Evolutionary conservation across 257 asterid species (phyloP), one percentile per base, ranked within the genome.

Genomic region (Capsicum rhomboideum): DNA sequence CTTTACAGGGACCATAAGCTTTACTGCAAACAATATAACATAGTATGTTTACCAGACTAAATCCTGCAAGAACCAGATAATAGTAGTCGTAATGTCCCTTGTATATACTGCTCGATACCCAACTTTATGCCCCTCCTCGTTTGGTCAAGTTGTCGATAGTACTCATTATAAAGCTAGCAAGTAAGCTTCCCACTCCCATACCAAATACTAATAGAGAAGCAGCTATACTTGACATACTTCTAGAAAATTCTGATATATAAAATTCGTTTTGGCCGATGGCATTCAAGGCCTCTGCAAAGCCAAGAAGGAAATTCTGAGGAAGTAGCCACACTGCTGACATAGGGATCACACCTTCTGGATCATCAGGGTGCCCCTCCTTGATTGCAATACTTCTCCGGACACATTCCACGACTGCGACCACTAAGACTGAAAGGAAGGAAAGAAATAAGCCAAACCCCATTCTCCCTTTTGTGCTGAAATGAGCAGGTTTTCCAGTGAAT

Each of bases 321-420:
- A 95, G 77, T 49, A 95, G 86, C 98, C 97, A 95, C 83, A 92
- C 28, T 0, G 96, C 98, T 10, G 97, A 92, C 89, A 95, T 87
- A 37, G 59, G 75, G 3, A 63, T 26, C 7, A 71, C 20, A 1
- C 83, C 82, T 37, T 74, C n/a, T 10, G 85, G 85, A 75, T 69
- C 46, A 58, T 89, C 85, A 6, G 54, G 18, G 20, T 56, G 56
- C 8, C 89, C 88, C 82, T 87, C 84, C 31, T 23, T 54, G 85
- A 85, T 79, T 8, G 89, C 90, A 0, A 46, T 53, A 59, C 69
- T 53, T 16, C 94, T 78, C 7, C 97, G 91, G 1, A 85, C n/a
- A 18, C 83, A 79, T 86, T 95, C 99, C 1, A 94, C 91, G 1
- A n/a, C 8, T 1, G 97, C 90, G 2, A 94, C 54, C 68, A 87